A percentile compares a stretch with the other conserved stretches of the same genome.
phyloP scores from a whole-genome alignment of 495 filamentous ascomycete species.

The Penicillium daleae region DNA sequence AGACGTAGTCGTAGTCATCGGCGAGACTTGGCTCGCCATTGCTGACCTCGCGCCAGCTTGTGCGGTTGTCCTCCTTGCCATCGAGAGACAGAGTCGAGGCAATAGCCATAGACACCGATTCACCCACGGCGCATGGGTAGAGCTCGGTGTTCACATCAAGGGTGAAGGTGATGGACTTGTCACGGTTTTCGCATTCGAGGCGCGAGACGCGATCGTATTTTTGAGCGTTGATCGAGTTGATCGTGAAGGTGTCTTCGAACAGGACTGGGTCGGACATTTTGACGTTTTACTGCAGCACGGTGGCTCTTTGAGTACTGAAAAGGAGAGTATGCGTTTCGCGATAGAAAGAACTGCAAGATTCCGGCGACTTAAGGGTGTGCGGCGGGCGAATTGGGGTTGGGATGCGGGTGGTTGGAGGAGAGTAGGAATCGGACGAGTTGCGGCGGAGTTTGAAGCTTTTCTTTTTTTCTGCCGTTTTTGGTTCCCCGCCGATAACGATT shows the following conservation, averaged over 20 bases:
- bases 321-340: background rate
- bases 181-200: conserved; percentile 69
- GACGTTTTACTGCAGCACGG: conserved; percentile 30
- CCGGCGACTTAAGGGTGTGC: background rate
- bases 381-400: conserved; percentile 12
- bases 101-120: conserved; percentile 76
- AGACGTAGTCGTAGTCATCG: conserved; percentile 95
- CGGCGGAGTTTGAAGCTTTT: conserved; percentile 35
- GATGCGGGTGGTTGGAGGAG: conserved; percentile 12
- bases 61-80: conserved; percentile 66
- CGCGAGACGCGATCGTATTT: conserved; percentile 97
- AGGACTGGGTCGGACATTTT: conserved; percentile 78
- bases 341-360: background rate
- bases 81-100: conserved; percentile 85
- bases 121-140: conserved; percentile 73
- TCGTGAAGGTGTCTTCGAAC: conserved; percentile 88
- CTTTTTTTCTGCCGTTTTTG: conserved; percentile 38
- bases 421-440: conserved; percentile 24
- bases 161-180: conserved; percentile 71
- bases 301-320: background rate
- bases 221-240: conserved; percentile 72
- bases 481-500: conserved; percentile 36
- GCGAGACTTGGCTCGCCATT: conserved; percentile 78
- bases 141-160: conserved; percentile 96
- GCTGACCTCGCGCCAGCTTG: conserved; percentile 78